Base-by-base conservation (phyloP, 306 rosid species). In the Pyrus pyrifolia region DNA sequence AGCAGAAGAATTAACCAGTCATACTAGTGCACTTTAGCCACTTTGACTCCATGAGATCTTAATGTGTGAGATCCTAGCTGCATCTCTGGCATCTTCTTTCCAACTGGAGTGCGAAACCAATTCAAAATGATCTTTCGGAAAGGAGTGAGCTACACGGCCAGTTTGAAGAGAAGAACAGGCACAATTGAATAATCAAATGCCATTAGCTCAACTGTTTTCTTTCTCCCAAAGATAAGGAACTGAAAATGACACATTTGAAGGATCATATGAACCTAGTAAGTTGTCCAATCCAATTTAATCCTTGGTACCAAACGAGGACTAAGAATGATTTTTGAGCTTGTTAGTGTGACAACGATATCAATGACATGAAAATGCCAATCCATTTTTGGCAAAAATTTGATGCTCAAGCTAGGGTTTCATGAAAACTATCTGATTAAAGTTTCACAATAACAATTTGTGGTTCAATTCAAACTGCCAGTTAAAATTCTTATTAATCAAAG, bases 1-100 rank as follows among this genome's bases (percentile, higher is more conserved):
- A 85, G 33, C 14, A 83, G 12, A 70, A 87, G 80, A 78, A 85
- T 70, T 4, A 87, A 29, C 91, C 89, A 87, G 80, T 87, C 89
- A 7, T 73, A 77, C 75, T 11, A 76, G 66, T 85, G 89, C 71
- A 17, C 10, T 52, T 74, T 61, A 58, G 79, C 64, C 82, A 87
- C 64, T 52, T 73, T 70, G 25, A 60, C 22, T 78, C 86, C 87
- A 51, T 87, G 51, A 2, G 83, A 69, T 57, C 73, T 80, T 14
- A 78, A 15, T 1, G 83, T 74, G 70, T 74, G 73, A 51, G 51
- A 15, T 10, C 46, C 64, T 12, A 79, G 3, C 6, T 67, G 74
- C 44, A 68, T 18, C 12, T 67, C 70, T 12, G 75, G 44, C 83
- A 67, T 79, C 58, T n/a, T 61, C 46, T 42, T 49, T 55, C 33